Evolutionary conservation across 257 asterid species (phyloP), one percentile per base, ranked within the genome.

Genomic region (Nicotiana paniculata): DNA sequence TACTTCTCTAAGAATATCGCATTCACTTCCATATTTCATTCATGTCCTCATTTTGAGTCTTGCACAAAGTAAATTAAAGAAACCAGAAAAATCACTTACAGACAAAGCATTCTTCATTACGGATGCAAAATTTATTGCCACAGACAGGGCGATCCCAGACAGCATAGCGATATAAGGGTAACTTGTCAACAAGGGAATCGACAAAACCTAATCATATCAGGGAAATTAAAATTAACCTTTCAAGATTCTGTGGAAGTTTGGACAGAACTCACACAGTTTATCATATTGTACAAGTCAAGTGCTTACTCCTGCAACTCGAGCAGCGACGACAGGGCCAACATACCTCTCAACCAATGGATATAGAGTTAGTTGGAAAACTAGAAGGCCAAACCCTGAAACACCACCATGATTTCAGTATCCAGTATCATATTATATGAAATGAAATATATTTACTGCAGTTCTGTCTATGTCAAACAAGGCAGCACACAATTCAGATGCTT

Each of bases 221-320:
- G 24, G 43, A 74, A 48, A 24, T 21, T 74, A 12, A 12, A 48
- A 13, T 61, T 74, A 12, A 13, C 39, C 51, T 74, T 5, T 24
- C 55, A 51, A 74, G 43, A 48, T 26, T 72, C 24, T 24, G 8
- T 12, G 39, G 3, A 11, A 43, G 11, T 4, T 4, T 39, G 77
- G 77, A 70, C 4, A 70, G 59, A 72, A 72, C 18, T 2, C 24
- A 33, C 32, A 30, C 33, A 62, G 70, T 10, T 68, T 1, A 66
- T 63, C 21, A 4, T 18, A 37, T 61, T 57, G 5, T 51, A 81
- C 21, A 69, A 78, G 39, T 17, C 9, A 66, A 59, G 75, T 11
- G 79, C 93, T 43, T 88, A 95, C 98, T 83, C 93, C 97, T 79
- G 91, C 91, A 81, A 90, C 86, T 30, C 97, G 98, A 81, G 97